Evolutionary conservation across 2,329 filamentous ascomycete genomes (phyloP).

Genomic region (Sphaerulina populicola): DNA sequence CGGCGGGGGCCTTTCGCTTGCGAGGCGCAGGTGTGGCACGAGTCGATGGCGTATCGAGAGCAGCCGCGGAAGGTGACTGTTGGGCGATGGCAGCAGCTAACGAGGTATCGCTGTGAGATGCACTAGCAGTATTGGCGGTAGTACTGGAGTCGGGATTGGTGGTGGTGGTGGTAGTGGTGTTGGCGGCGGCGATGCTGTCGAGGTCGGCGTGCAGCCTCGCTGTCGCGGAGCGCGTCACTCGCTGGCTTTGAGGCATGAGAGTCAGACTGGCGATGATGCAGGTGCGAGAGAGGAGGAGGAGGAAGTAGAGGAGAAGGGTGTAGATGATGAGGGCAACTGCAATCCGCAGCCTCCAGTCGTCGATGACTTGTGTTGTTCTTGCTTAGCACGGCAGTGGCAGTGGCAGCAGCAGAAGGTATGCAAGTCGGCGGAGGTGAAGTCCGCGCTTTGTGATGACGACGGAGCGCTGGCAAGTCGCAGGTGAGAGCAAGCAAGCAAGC

Average conservation of each 20-base stretch:
- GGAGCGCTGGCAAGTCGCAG: constrained; percentile 5
- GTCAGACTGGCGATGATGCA: constrained; percentile 14
- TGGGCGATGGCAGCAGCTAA: neutral
- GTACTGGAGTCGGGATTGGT: constrained; percentile 20
- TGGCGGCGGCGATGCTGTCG: constrained; percentile 26
- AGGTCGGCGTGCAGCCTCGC: constrained; percentile 59
- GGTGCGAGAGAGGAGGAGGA: neutral
- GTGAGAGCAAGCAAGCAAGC: neutral
- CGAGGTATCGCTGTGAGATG: constrained; percentile 26
- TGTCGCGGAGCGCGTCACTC: constrained; percentile 35
- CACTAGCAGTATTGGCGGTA: constrained; percentile 29
- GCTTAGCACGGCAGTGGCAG: neutral
- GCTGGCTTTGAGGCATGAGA: constrained; percentile 24
- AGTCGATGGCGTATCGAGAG: constrained; percentile 41
- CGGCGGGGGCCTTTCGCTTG: constrained; percentile 52
- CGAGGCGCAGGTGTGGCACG: constrained; percentile 57
- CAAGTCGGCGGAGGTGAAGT: constrained; percentile 6
- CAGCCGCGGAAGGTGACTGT: neutral
- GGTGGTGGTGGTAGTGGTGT: constrained; percentile 33
- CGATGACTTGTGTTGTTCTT: constrained; percentile 1
- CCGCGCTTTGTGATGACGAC: constrained; percentile 1
- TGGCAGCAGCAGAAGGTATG: neutral
- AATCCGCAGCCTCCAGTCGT: constrained; percentile 7
- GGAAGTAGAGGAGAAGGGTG: neutral
- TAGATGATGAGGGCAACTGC: constrained; percentile 1